phyloP scores from a whole-genome alignment of 768 basidiomycete species.

The Podaxis pistillaris region DNA sequence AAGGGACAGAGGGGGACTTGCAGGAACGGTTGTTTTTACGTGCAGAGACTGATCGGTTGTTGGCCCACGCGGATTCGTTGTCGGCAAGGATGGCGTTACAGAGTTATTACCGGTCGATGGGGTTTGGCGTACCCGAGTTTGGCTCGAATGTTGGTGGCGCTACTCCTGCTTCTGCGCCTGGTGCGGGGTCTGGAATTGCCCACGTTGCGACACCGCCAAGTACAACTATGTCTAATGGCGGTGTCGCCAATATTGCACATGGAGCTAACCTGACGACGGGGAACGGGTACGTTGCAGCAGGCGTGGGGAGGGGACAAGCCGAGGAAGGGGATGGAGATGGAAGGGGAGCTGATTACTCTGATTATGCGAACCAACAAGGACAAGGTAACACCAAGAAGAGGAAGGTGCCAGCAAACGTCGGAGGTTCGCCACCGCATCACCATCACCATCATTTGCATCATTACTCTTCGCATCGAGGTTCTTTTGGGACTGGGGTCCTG shows the following conservation, averaged over 20 bases:
- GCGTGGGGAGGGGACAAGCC: conserved; percentile 28
- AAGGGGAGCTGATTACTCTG: conserved; percentile 55
- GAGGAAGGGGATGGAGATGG: conserved; percentile 58
- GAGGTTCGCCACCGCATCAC: conserved; percentile 35
- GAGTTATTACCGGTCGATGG: conserved; percentile 46
- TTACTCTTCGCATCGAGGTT: conserved; percentile 15
- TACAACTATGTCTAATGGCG: no score
- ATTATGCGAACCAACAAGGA: conserved; percentile 72
- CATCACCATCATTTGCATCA: conserved; percentile 11
- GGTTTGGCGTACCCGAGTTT: conserved; percentile 1
- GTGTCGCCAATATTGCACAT: background rate
- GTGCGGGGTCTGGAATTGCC: background rate
- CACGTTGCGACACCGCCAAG: background rate
- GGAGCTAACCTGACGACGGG: background rate
- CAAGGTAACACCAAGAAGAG: conserved; percentile 87
- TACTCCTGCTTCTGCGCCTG: background rate
- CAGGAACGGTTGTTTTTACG: conserved; percentile 45
- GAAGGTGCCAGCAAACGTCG: conserved; percentile 74
- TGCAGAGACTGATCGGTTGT: conserved; percentile 10
- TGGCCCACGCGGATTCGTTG: conserved; percentile 53
- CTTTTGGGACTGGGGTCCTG: conserved; percentile 33
- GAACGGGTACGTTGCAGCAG: conserved; percentile 1
- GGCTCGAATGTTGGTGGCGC: background rate
- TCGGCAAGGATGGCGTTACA: conserved; percentile 61
- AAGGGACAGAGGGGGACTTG: conserved; percentile 44